Base-by-base conservation (phyloP, 1,284 basidiomycete species). In the Xerocomus minutiporus region DNA sequence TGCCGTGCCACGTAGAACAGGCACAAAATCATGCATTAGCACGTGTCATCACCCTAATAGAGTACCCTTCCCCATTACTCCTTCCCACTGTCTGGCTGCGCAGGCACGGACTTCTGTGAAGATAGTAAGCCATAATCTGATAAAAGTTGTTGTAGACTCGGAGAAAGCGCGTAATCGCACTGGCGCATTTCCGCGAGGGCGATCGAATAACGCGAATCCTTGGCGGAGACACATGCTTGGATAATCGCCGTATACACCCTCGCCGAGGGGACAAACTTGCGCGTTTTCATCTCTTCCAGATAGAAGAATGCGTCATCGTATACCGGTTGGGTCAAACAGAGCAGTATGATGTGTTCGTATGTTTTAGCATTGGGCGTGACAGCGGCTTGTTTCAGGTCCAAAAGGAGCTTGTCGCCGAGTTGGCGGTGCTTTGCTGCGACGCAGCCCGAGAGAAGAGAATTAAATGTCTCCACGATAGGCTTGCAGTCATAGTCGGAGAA, bases 271-370 rank as follows among this genome's bases (percentile, higher is more conserved):
- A 74, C 65, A 64, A 82, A 73, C 12, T 75, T 75, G 45, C 76
- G 77, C 0, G 74, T 70, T 69, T 93, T 93, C 86, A 91, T 89
- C 73, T 91, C 86, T 65, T 93, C 91, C 31, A 94, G 78, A 67
- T 89, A 92, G 68, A 83, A 86, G 72, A 94, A 94, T 0, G 91
- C 90, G 61, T 91, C 87, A 63, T 93, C 91, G 68, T 92, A 94
- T 3, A 72, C 75, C 12, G 77, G 66, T 61, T 90, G 86, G 1
- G 83, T 83, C 20, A 92, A 75, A 63, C 82, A 86, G 3, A 93
- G 77, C 13, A 73, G 59, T 56, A 93, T 80, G 69, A 92, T 75
- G 36, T 76, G 72, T 58, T 83, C 80, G 68, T 85, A 92, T 5
- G 84, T 89, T 42, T 71, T 69, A 36, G 66, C 67, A 61, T 86